Evolutionary conservation across 495 filamentous ascomycete genomes (phyloP).

Genomic region (Alectoria sarmentosa): DNA sequence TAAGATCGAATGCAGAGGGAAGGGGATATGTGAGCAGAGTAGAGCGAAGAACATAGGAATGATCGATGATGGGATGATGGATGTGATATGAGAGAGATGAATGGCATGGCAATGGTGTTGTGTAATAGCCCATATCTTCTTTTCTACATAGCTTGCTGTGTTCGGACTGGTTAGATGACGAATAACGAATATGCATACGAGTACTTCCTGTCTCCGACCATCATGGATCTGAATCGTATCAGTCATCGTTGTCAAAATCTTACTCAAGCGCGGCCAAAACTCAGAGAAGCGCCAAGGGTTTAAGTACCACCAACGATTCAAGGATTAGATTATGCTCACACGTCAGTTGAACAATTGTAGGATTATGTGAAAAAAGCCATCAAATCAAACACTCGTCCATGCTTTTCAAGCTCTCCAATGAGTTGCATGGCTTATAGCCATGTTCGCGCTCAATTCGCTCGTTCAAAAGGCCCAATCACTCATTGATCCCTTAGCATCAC

Average conservation of each 20-base stretch:
- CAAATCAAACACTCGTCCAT: neutral
- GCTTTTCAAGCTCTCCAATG: neutral
- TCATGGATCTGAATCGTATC: too few species aligned
- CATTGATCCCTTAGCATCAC: constrained; percentile 73
- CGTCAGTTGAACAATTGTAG: too few species aligned
- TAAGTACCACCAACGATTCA: too few species aligned
- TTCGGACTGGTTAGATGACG: constrained; percentile 5
- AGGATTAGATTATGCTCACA: too few species aligned
- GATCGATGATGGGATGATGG: constrained; percentile 9
- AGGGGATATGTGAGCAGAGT: neutral
- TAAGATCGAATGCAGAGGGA: neutral
- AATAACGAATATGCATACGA: constrained; percentile 9
- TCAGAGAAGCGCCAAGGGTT: too few species aligned
- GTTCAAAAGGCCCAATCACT: constrained; percentile 93
- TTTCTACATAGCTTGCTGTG: neutral
- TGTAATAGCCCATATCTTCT: neutral
- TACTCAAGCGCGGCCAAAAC: too few species aligned
- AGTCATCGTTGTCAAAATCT: too few species aligned
- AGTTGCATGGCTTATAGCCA: constrained; percentile 32
- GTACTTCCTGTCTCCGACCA: too few species aligned
- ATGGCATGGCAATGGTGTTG: constrained; percentile 10
- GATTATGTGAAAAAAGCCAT: too few species aligned
- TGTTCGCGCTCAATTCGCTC: constrained; percentile 78
- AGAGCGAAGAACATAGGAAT: constrained; percentile 6
- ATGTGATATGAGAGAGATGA: neutral